These are phyloP conservation scores for Pilatotrama ljubarskyi DNA, from an alignment of 768 basidiomycete species.

Conservation along the genomic window DNA sequence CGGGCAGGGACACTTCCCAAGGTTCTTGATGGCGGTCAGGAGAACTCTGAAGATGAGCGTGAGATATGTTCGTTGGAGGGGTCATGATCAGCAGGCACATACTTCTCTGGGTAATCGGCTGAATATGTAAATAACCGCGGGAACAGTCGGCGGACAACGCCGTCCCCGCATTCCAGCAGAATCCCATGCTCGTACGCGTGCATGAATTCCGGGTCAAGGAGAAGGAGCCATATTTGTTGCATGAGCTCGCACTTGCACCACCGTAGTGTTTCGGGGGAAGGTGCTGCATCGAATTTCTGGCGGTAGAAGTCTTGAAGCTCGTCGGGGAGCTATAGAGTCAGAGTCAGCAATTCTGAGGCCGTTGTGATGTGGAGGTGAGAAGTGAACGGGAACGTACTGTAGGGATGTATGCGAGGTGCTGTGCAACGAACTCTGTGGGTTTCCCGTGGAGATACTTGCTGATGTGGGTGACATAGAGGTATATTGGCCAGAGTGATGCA, in stretches of 20 bases:
- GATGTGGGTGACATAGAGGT: constrained; percentile 39
- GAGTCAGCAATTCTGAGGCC: no score
- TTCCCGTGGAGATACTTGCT: constrained; percentile 40
- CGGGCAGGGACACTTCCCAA: constrained; percentile 42
- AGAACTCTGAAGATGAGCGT: constrained; percentile 32
- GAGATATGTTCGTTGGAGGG: not conserved
- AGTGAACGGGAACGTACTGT: no score
- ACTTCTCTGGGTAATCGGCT: constrained; percentile 41
- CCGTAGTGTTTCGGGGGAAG: no score
- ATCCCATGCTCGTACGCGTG: constrained; percentile 30
- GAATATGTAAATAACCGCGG: constrained; percentile 33
- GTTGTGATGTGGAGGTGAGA: no score
- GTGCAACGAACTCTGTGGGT: constrained; percentile 33
- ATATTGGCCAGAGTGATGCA: constrained; percentile 31
- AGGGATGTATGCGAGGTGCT: constrained; percentile 35
- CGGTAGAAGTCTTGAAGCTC: no score
- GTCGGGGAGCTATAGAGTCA: no score
- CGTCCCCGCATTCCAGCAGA: constrained; percentile 30
- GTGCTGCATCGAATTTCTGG: no score
- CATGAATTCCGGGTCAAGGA: constrained; percentile 29
- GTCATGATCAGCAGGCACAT: not conserved
- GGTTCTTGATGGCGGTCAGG: constrained; percentile 38
- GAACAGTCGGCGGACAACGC: constrained; percentile 26
- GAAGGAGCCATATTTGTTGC: constrained; percentile 33
- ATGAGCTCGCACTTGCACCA: constrained; percentile 35